A percentile compares a stretch with the other conserved stretches of the same genome.
These are phyloP conservation scores for Colletotrichum endophyticum DNA, from an alignment of 2,329 filamentous ascomycete genomes.

Conservation along the genomic window DNA sequence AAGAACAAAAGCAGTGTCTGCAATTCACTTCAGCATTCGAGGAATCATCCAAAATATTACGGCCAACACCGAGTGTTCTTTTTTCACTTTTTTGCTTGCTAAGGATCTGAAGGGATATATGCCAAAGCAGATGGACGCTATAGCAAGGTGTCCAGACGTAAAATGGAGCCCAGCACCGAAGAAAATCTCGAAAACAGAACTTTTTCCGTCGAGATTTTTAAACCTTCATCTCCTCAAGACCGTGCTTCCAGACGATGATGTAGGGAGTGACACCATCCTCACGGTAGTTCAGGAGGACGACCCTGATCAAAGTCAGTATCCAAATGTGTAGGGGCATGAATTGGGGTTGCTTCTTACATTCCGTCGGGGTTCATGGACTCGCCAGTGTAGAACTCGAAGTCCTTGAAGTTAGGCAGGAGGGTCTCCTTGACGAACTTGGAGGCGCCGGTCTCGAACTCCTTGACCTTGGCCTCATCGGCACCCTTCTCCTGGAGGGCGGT, in stretches of 20 bases:
- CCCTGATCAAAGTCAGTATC: conserved; percentile 50
- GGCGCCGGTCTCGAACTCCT: conserved; percentile 81
- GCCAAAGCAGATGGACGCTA: conserved; percentile 22
- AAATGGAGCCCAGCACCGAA: not conserved
- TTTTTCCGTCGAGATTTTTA: conserved; percentile 52
- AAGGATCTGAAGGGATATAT: conserved; percentile 24
- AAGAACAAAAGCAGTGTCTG: not conserved
- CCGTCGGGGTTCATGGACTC: conserved; percentile 91
- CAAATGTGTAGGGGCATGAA: not conserved
- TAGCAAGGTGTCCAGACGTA: conserved; percentile 12
- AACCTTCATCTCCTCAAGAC: conserved; percentile 88
- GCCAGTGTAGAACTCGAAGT: conserved; percentile 94
- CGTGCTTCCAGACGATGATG: conserved; percentile 94
- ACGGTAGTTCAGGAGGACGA: conserved; percentile 95
- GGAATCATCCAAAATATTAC: not conserved
- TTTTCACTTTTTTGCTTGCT: conserved; percentile 21
- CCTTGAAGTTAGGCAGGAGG: conserved; percentile 85
- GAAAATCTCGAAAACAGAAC: conserved; percentile 17
- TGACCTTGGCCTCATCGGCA: conserved; percentile 69
- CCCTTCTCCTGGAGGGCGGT: conserved; percentile 66
- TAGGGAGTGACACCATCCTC: conserved; percentile 93
- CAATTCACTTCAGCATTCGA: not conserved
- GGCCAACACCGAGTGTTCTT: conserved; percentile 11
- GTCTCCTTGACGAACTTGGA: conserved; percentile 79
- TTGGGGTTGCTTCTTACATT: conserved; percentile 67